A percentile compares a stretch with the other conserved stretches of the same genome.
These are phyloP conservation scores for Heterococcus sp. DNA, from an alignment of 108 stramenopile species.

Conservation along the genomic window DNA sequence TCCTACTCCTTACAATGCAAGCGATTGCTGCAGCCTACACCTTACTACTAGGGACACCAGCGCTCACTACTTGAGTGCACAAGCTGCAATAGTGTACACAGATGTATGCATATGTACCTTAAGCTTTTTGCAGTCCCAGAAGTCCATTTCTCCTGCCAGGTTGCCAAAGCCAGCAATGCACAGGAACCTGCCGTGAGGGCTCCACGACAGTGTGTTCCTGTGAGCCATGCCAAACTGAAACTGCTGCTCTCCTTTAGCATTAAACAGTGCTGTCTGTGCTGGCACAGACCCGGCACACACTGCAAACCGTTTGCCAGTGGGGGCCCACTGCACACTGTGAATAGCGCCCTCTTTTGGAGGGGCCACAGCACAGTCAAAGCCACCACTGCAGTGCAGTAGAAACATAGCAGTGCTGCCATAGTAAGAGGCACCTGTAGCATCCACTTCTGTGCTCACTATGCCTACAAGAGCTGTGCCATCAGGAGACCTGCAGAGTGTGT, in stretches of 20 bases:
- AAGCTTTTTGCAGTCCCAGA: conserved; percentile 89
- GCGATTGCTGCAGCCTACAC: too few relatives aligned
- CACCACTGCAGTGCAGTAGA: conserved; percentile 64
- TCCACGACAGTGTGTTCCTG: conserved; percentile 79
- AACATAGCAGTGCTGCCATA: conserved; percentile 86
- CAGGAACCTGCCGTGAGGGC: conserved; percentile 86
- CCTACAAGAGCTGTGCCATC: conserved; percentile 52
- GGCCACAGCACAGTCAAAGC: conserved; percentile 31
- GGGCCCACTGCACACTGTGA: conserved; percentile 77
- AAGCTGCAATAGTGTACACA: too few relatives aligned
- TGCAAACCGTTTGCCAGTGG: conserved; percentile 69
- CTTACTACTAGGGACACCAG: not conserved
- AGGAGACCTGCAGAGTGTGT: conserved; percentile 2
- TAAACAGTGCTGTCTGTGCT: conserved; percentile 77
- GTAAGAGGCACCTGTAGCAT: conserved; percentile 84
- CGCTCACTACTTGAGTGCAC: too few relatives aligned
- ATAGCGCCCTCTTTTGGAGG: conserved; percentile 59
- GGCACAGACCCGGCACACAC: conserved; percentile 90
- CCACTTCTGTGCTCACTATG: conserved; percentile 79
- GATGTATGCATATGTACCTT: too few relatives aligned
- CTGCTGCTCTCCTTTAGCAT: conserved; percentile 76
- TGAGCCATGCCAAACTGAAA: conserved; percentile 90
- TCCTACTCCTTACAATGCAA: too few relatives aligned
- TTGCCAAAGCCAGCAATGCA: conserved; percentile 62
- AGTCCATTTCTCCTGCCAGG: conserved; percentile 75